Base-by-base conservation (phyloP, 1,284 basidiomycete species). In the Fomitopsis palustris region DNA sequence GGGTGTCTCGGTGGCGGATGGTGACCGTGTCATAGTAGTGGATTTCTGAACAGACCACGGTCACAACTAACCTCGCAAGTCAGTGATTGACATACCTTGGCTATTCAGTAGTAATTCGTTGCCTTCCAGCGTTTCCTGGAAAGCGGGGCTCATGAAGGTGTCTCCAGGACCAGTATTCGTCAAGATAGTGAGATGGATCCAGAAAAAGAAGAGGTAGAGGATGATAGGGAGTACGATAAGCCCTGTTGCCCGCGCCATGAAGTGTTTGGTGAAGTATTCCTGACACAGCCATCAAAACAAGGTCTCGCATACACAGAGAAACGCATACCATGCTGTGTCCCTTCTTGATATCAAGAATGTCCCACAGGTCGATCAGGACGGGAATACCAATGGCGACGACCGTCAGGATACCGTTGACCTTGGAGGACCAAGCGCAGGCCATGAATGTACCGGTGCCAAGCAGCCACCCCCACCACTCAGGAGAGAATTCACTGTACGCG, bases 141-240 rank as follows among this genome's bases (percentile, higher is more conserved):
- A 99, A 8, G 89, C 88, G 12, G 96, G 93, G 69, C 91, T 95
- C 97, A 99, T 99, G 80, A 99, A 99, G 16, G 83, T 81, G 71
- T 99, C 97, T 12, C 97, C 97, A 19, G 96, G 83, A 33, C 97
- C 97, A 25, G 94, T 95, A 65, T 88, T 83, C n/a, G 80, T 92
- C 66, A 99, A 87, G 61, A 98, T 84, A 54, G 90, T 82, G 70
- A 99, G 98, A 74, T 99, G 97, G 23, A 97, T 78, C 79, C 92
- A 99, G 82, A 99, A 99, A 84, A 97, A 95, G 23, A 90, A 90
- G 14, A 99, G 84, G 74, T 99, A 99, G 63, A 99, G 82, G 61
- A 92, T 76, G 64, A 96, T 85, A 4, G 97, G 97, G 19, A 97
- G 77, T 43, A 92, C 67, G 62, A 99, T 97, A 53, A 99, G 81